Evolutionary conservation across 2,329 filamentous ascomycete species (phyloP).

Genomic region (Drechslerella dactyloides): DNA sequence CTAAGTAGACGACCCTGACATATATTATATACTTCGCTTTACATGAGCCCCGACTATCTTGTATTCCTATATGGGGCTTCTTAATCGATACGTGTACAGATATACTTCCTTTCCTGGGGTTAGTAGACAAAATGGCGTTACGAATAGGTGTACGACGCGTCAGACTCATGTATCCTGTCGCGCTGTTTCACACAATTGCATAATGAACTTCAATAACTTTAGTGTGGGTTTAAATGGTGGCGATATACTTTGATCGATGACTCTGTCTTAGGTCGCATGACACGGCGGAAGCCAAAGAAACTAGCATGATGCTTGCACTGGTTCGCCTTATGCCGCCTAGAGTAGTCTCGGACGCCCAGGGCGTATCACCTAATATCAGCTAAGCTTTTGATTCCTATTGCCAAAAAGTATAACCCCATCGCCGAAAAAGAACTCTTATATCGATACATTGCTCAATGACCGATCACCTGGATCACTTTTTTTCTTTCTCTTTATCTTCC

Average conservation of each 20-base stretch:
- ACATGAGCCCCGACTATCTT: conserved; percentile 23
- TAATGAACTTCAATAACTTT: neutral
- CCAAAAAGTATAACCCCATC: too few relatives aligned
- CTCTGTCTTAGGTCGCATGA: too few relatives aligned
- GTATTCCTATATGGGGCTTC: conserved; percentile 18
- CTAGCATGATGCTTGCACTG: too few relatives aligned
- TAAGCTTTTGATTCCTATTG: too few relatives aligned
- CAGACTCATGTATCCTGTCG: conserved; percentile 7
- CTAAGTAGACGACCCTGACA: conserved; percentile 26
- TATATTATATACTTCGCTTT: neutral
- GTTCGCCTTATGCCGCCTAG: too few relatives aligned
- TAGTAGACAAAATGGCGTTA: conserved; percentile 50
- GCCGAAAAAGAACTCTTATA: too few relatives aligned
- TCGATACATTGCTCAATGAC: too few relatives aligned
- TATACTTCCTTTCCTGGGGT: conserved; percentile 37
- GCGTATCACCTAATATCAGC: too few relatives aligned
- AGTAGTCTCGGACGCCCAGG: too few relatives aligned
- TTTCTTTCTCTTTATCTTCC: conserved; percentile 10
- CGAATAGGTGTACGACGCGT: conserved; percentile 21
- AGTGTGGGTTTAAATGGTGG: neutral
- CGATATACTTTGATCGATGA: too few relatives aligned
- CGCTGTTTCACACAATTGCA: conserved; percentile 1
- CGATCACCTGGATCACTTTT: conserved; percentile 22
- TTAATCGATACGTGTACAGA: conserved; percentile 33
- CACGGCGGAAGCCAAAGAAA: too few relatives aligned